Evolutionary conservation across 2,329 filamentous ascomycete species (phyloP).

Genomic region (Parasarocladium wereldwijsianum): DNA sequence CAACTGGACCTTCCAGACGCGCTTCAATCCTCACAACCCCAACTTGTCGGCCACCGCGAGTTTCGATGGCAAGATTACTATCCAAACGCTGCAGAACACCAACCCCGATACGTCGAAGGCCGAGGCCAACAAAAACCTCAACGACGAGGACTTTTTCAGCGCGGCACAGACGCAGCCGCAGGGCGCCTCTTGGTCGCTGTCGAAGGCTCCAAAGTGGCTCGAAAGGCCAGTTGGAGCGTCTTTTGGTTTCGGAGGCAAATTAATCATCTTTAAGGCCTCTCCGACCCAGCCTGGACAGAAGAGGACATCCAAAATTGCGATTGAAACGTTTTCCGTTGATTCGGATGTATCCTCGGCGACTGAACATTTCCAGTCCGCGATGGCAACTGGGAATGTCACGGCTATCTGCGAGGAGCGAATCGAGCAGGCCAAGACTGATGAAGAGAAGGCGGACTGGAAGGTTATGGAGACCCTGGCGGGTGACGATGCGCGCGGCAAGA

Average conservation of each 20-base stretch:
- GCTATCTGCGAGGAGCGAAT: conserved; percentile 71
- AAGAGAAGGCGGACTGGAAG: conserved; percentile 92
- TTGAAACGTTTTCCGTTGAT: conserved; percentile 82
- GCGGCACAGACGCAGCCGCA: conserved; percentile 87
- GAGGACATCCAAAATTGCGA: conserved; percentile 60
- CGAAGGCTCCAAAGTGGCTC: conserved; percentile 80
- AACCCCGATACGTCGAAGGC: conserved; percentile 60
- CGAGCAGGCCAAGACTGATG: conserved; percentile 60
- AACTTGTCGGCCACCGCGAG: conserved; percentile 87
- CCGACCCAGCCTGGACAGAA: conserved; percentile 46
- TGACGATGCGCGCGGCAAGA: conserved; percentile 69
- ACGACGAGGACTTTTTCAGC: conserved; percentile 93
- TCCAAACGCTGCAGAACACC: conserved; percentile 91
- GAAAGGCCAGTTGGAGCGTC: conserved; percentile 73
- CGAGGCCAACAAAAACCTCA: conserved; percentile 52
- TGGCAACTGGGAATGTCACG: conserved; percentile 63
- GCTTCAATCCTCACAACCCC: conserved; percentile 88
- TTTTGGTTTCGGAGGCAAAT: conserved; percentile 90
- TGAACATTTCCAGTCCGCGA: conserved; percentile 70
- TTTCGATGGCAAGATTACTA: conserved; percentile 88
- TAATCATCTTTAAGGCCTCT: conserved; percentile 58
- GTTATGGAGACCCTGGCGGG: conserved; percentile 82
- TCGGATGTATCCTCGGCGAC: conserved; percentile 71
- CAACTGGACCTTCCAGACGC: conserved; percentile 97
- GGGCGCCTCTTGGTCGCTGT: conserved; percentile 73